A percentile compares a stretch with the other conserved stretches of the same genome.
Evolutionary conservation across 805 yeast genomes (phyloP).

Genomic region (Scheffersomyces coipomensis): DNA sequence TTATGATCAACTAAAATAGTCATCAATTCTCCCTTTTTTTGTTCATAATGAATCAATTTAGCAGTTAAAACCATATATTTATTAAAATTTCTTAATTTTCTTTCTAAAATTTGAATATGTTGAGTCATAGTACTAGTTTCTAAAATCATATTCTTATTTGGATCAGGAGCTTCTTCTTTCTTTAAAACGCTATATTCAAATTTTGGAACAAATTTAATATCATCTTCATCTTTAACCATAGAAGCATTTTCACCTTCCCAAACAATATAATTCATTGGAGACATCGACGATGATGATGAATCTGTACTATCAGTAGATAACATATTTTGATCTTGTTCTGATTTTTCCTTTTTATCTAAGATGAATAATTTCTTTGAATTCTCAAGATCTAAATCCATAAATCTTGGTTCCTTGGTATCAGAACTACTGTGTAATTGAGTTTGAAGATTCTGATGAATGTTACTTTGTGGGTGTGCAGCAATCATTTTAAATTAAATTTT

Average conservation of each 20-base stretch:
- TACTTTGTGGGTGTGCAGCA: conserved; percentile 31
- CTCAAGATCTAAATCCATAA: not conserved
- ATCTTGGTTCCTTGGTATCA: not conserved
- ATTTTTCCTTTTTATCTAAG: not conserved
- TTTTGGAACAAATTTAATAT: not conserved
- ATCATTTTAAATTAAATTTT: conserved; percentile 80
- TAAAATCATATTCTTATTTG: not conserved
- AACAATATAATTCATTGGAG: not conserved
- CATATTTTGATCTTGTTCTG: not conserved
- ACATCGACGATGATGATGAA: no score
- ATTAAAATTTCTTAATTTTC: not conserved
- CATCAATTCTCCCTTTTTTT: not conserved
- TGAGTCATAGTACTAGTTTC: not conserved
- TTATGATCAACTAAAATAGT: not conserved
- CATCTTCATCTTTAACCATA: not conserved
- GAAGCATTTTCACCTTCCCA: not conserved
- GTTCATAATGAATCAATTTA: not conserved
- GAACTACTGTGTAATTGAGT: not conserved
- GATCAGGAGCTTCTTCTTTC: not conserved
- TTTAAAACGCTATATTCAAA: not conserved
- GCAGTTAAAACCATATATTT: not conserved
- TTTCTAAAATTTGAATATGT: conserved; percentile 1
- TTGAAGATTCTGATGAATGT: not conserved
- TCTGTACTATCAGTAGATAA: no score
- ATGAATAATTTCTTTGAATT: not conserved